Evolutionary conservation across 179 eudicot species (phyloP), one percentile per base, ranked within the genome.

Genomic region (Beta lomatogona): DNA sequence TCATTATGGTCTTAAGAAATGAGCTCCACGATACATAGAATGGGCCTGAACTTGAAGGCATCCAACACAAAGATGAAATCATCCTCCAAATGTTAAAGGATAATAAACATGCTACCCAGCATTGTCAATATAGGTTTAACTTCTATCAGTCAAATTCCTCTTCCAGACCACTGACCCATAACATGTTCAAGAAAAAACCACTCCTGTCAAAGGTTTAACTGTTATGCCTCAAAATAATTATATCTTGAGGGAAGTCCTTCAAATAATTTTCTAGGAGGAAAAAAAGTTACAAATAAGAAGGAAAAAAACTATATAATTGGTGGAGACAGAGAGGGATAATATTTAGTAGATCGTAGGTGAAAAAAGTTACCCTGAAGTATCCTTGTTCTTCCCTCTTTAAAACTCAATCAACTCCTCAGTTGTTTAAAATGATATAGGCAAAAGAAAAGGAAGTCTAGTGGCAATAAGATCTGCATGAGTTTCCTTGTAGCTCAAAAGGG

Each of bases 351-450:
- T 48, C 58, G 21, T 61, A 63, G 70, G 25, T 44, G 41, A 66
- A 63, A 63, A 63, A 41, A 44, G 71, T 76, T 45, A 76, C 57
- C 79, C 79, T 61, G 71, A 61, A 41, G 61, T 74, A 25, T 45
- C 50, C 70, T 60, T 76, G 70, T 45, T 63, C 70, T 60, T 76
- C 79, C 58, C 71, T 41, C 69, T 21, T 46, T 28, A 31, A 10
- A 31, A 18, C 6, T 50, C 71, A 61, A 21, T 25, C 61, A 77
- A 46, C 59, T 53, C 55, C 72, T 22, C 59, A 77, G 52, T 77
- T 64, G 28, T 46, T 63, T 44, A 21, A 48, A 64, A 44, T 25
- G 16, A 77, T 25, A 50, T 13, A 48, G 12, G 46, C 46, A 50
- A 77, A 77, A 52, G 10, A 25, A 53, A 77, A 25, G 25, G 55